These are phyloP conservation scores for Rauvolfia tetraphylla DNA, from an alignment of 257 asterid species.

Conservation along the genomic window DNA sequence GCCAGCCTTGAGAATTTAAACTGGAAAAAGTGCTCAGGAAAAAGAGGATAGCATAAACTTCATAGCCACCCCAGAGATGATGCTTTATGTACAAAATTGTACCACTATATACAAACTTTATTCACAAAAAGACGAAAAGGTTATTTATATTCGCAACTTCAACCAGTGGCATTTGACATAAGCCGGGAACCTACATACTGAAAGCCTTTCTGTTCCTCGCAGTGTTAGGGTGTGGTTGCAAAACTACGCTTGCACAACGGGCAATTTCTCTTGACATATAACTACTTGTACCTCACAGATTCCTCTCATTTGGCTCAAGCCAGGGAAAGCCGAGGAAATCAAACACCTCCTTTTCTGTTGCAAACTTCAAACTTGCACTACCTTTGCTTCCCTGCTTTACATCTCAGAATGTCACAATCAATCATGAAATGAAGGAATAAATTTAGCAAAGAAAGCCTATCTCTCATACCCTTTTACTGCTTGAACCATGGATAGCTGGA, in stretches of 20 bases:
- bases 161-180: background rate
- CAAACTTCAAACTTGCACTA: conserved; percentile 78
- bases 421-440: conserved; percentile 1
- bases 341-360: conserved; percentile 74
- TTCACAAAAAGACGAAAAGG: background rate
- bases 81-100: background rate
- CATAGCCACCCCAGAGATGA: background rate
- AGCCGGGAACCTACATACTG: too few relatives aligned
- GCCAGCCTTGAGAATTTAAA: background rate
- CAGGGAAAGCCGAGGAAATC: conserved; percentile 88
- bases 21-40: background rate
- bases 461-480: conserved; percentile 46
- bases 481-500: conserved; percentile 33
- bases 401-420: conserved; percentile 2
- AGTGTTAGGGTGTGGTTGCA: background rate
- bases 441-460: conserved; percentile 5
- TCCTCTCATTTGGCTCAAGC: conserved; percentile 78
- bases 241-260: background rate
- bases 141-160: conserved; percentile 12
- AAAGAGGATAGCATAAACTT: background rate
- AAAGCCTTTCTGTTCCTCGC: background rate
- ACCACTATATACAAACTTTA: background rate
- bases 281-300: conserved; percentile 40
- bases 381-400: conserved; percentile 66
- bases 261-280: background rate